Percentiles rank a stretch among this genome's conserved stretches.
Evolutionary conservation across 129 eudicot species (phyloP).

Genomic region (Helianthus annuus): HanXRQr2.0-SUNRISE NC_035442.2:97784229-97784728

Average conservation of each 20-base stretch:
- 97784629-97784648: too few relatives aligned
- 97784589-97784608: too few relatives aligned
- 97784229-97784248: too few relatives aligned
- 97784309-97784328: background rate
- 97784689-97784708: conserved; percentile 81
- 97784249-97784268: background rate
- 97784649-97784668: too few relatives aligned
- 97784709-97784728: conserved; percentile 37
- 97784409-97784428: background rate
- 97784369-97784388: background rate
- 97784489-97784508: background rate
- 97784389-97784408: background rate
- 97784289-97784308: background rate
- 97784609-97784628: too few relatives aligned
- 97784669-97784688: too few relatives aligned
- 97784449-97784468: background rate
- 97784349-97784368: background rate
- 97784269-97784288: background rate
- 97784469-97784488: background rate
- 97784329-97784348: background rate
- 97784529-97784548: too few relatives aligned
- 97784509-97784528: background rate
- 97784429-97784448: too few relatives aligned
- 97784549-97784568: too few relatives aligned
- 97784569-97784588: too few relatives aligned